Conservation (phyloP, 768 basidiomycete genomes). For the Calocera cornea region DNA sequence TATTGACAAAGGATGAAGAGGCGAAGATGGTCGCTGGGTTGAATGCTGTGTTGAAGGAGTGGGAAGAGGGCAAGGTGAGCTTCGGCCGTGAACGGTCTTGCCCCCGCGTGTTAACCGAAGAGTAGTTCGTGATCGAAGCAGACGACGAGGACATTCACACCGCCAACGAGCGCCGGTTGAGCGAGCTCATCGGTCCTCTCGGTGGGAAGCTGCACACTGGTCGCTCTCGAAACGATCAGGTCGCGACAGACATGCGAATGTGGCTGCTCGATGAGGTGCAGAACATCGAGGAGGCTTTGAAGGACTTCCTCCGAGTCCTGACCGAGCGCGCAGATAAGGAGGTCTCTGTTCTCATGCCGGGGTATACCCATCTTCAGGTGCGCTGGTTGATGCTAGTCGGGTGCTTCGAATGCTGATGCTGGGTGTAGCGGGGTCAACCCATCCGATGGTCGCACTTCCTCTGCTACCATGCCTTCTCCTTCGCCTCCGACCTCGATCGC, state of each 20-base stretch:
- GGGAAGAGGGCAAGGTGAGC: slow-evolving; percentile 61
- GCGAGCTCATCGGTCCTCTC: slow-evolving; percentile 80
- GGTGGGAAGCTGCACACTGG: slow-evolving; percentile 97
- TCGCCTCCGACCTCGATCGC: slow-evolving; percentile 77
- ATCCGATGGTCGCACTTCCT: slow-evolving; percentile 98
- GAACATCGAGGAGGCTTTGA: slow-evolving; percentile 52
- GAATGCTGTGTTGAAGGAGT: slow-evolving; percentile 63
- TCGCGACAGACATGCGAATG: slow-evolving; percentile 93
- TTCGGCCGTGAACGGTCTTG: background rate
- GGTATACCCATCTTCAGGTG: slow-evolving; percentile 96
- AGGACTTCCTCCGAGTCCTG: slow-evolving; percentile 73
- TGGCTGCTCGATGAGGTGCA: slow-evolving; percentile 78
- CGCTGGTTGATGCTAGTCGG: slow-evolving; percentile 12
- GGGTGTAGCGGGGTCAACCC: slow-evolving; percentile 77
- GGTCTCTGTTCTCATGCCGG: slow-evolving; percentile 79
- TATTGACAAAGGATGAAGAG: slow-evolving; percentile 68
- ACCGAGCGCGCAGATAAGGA: slow-evolving; percentile 88
- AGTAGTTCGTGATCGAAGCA: slow-evolving; percentile 57
- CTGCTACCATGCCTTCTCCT: slow-evolving; percentile 87
- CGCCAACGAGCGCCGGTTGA: slow-evolving; percentile 88
- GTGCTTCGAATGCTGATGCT: background rate
- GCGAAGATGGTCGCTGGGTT: slow-evolving; percentile 60
- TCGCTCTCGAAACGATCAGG: slow-evolving; percentile 93
- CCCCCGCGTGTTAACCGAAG: background rate
- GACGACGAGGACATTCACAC: slow-evolving; percentile 99